Evolutionary conservation across 192 early-diverging fungal genomes (phyloP).

Genomic region (Rhizophagus sp.): DNA sequence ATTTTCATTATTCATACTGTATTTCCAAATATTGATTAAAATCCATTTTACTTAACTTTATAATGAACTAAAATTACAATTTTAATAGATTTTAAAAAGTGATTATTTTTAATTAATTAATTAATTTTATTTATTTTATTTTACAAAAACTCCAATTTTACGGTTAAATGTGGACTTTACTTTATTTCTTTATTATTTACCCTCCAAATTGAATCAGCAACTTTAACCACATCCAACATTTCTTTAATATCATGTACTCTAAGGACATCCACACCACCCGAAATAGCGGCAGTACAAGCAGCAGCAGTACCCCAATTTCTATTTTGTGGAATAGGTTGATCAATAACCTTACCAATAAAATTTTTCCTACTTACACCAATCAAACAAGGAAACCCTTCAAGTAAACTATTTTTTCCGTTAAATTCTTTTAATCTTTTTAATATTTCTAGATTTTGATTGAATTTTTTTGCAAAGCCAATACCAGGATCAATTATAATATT

Average conservation of each 20-base stretch:
- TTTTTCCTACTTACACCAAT: conserved; percentile 90
- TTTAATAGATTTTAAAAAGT: too few relatives aligned
- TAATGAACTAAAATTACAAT: too few relatives aligned
- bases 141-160: too few relatives aligned
- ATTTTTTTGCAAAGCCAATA: conserved; percentile 94
- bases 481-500: conserved; percentile 98
- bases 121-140: too few relatives aligned
- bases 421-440: conserved; percentile 71
- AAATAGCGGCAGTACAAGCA: conserved; percentile 78
- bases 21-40: too few relatives aligned
- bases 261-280: conserved; percentile 79
- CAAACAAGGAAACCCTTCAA: conserved; percentile 82
- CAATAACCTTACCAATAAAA: conserved; percentile 82
- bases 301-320: conserved; percentile 90
- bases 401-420: conserved; percentile 43
- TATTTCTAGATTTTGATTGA: conserved; percentile 84
- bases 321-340: conserved; percentile 64
- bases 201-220: conserved; percentile 66
- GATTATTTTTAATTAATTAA: too few relatives aligned
- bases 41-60: too few relatives aligned
- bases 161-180: too few relatives aligned
- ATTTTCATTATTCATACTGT: too few relatives aligned
- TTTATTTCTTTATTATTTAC: not conserved
- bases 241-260: conserved; percentile 96
- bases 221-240: conserved; percentile 85